Evolutionary conservation across 345 rosid genomes (phyloP).

Genomic region (Syzygium jambos): DNA sequence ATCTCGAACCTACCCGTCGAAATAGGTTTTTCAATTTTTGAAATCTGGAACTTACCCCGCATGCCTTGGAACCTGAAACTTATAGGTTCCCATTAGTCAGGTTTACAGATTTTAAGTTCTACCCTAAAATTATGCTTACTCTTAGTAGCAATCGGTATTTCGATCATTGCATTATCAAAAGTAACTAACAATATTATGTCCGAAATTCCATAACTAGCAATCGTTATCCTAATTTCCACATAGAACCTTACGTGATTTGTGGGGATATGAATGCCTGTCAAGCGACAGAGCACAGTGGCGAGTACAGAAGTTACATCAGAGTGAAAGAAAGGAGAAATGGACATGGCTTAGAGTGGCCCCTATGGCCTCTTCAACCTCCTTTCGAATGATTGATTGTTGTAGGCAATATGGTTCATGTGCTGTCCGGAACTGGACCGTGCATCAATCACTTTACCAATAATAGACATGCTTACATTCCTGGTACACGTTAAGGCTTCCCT

Average conservation of each 20-base stretch:
- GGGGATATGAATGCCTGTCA: not conserved
- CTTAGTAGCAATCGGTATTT: not conserved
- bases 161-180: accelerated
- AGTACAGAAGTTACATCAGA: not conserved
- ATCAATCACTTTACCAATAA: not conserved
- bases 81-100: too few species aligned
- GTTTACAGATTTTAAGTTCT: too few species aligned
- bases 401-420: not conserved
- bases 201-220: too few species aligned
- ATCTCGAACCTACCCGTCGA: too few species aligned
- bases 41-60: too few species aligned
- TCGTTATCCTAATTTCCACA: too few species aligned
- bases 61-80: too few species aligned
- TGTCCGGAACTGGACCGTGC: not conserved
- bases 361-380: not conserved
- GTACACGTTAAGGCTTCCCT: not conserved
- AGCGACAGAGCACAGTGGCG: not conserved
- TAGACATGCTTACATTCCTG: not conserved
- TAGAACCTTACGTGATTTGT: not conserved
- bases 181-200: not conserved
- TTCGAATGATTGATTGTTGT: not conserved
- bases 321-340: not conserved
- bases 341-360: not conserved
- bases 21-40: too few species aligned
- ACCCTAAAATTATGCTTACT: too few species aligned